These are phyloP conservation scores for Xylaria digitata DNA, from an alignment of 2,329 filamentous ascomycete genomes.

Conservation along the genomic window DNA sequence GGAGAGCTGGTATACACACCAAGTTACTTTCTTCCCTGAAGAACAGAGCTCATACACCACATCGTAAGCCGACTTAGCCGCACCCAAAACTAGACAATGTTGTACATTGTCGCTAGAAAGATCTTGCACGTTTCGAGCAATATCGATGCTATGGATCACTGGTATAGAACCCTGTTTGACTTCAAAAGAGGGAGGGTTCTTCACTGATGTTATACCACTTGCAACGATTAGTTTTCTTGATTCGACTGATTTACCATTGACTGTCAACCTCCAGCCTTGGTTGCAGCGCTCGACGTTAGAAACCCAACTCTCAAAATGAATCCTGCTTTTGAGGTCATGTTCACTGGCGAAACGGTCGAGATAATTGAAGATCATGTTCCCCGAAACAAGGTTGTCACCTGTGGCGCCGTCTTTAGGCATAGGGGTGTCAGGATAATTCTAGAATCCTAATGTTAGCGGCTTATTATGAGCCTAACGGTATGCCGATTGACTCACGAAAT, in stretches of 20 bases:
- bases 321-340: conserved; percentile 38
- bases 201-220: conserved; percentile 42
- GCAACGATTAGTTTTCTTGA: conserved; percentile 46
- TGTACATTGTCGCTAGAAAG: conserved; percentile 4
- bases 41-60: conserved; percentile 32
- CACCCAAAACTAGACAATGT: conserved; percentile 27
- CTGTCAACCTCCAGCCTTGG: conserved; percentile 19
- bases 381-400: conserved; percentile 31
- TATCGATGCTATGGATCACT: conserved; percentile 20
- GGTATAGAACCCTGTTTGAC: conserved; percentile 30
- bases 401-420: no score
- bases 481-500: conserved; percentile 10
- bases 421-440: no score
- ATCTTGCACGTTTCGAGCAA: conserved; percentile 11
- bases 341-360: conserved; percentile 35
- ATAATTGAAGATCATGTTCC: conserved; percentile 38
- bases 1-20: not conserved
- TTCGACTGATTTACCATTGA: conserved; percentile 19
- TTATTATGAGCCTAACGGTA: no score
- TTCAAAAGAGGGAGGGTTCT: conserved; percentile 36
- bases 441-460: no score
- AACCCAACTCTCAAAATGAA: conserved; percentile 38
- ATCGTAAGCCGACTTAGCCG: conserved; percentile 39
- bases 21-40: conserved; percentile 36
- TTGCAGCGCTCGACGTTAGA: conserved; percentile 24